Evolutionary conservation across 495 filamentous ascomycete species (phyloP), one percentile per base, ranked within the genome.

Genomic region (Aspergillus wentii): DNA sequence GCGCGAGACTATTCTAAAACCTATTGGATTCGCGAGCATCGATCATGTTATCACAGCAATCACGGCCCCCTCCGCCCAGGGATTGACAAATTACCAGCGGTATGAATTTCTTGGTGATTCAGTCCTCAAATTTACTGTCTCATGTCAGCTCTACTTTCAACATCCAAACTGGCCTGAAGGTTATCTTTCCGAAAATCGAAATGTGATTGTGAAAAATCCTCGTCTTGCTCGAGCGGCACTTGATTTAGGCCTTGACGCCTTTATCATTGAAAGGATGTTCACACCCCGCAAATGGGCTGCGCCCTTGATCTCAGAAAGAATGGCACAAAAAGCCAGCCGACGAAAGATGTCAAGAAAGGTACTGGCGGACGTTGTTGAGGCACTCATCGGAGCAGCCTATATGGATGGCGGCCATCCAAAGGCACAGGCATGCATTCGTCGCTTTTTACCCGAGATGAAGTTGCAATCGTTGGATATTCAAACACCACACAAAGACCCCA

Each of bases 21-120:
- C 62, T 4, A 61, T 85, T 3, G 53, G 51, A 0, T 76, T 94
- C 33, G 54, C 57, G 0, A 54, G 82, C 43, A 40, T 79, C 5
- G 45, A 55, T 3, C 74, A 85, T 21, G 61, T 96, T 3, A 48
- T 80, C n/a, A 83, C 76, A 6, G 89, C 91, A 1, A 82, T 94
- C 35, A 84, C 69, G 20, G 68, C 86, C 1, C 79, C 83, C 0
- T 67, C 72, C 1, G 76, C 87, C 0, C 53, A 64, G 8, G 78
- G 80, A 29, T 46, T 48, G 3, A 76, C 66, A 0, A 74, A 96
- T 43, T 98, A 98, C 52, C 85, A 98, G 47, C 72, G 85, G 16
- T 69, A 94, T 1, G 92, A 98, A 57, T 95, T 94, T 50, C 67
- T 96, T 0, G 92, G 92, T 0, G 92, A 98, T 48, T 75, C 76